A percentile compares a stretch with the other conserved stretches of the same genome.
These are phyloP conservation scores for Pestalotiopsis fici DNA, from an alignment of 2,329 filamentous ascomycete genomes.

Conservation along the genomic window DNA sequence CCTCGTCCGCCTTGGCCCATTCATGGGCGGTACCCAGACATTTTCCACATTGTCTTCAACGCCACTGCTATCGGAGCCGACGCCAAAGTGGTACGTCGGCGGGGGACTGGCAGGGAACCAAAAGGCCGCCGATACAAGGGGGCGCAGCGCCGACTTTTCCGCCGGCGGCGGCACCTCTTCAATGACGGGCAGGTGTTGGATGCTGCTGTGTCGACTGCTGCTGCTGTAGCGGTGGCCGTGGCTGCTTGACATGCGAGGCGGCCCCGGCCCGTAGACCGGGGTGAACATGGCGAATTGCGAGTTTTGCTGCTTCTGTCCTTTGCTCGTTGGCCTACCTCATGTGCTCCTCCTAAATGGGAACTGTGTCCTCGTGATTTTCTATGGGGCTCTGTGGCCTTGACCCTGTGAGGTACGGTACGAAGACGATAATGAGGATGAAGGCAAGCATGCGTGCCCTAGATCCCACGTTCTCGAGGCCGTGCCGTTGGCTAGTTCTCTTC, in stretches of 20 bases:
- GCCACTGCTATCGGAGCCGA: neutral
- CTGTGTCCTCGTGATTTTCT: neutral
- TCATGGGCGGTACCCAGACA: slow-evolving; percentile 8
- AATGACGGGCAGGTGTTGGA: neutral
- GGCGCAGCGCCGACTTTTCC: neutral
- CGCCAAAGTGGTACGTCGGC: slow-evolving; percentile 1
- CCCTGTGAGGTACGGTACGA: too few species aligned
- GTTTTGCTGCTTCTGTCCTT: neutral
- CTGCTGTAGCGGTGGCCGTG: neutral
- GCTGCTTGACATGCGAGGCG: neutral
- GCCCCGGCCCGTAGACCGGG: neutral
- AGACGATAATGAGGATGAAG: neutral
- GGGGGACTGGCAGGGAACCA: neutral
- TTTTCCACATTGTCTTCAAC: slow-evolving; percentile 3
- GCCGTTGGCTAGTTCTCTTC: neutral
- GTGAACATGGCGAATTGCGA: neutral
- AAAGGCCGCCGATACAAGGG: neutral
- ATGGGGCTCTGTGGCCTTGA: too few species aligned
- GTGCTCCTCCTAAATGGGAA: neutral
- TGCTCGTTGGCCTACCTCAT: neutral
- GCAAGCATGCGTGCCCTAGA: neutral
- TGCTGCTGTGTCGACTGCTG: neutral
- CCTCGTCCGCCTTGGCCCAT: slow-evolving; percentile 3
- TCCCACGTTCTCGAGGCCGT: neutral
- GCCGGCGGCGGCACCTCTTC: neutral